Evolutionary conservation across 441 rosid species (phyloP).

Genomic region (Sinapis alba): DNA sequence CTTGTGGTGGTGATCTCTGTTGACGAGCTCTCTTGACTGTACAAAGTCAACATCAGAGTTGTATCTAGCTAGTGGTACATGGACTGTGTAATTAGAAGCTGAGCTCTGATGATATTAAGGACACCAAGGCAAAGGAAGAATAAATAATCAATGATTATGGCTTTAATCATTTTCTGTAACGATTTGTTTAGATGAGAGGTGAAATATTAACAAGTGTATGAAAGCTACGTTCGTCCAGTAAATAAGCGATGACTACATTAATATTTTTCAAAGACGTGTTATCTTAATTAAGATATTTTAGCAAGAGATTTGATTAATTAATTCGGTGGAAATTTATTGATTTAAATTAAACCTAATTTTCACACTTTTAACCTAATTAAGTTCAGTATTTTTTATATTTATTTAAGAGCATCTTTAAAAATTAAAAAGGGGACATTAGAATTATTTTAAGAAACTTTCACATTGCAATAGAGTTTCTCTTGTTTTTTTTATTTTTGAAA

Average conservation of each 20-base stretch:
- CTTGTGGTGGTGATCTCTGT: slow-evolving; percentile 23
- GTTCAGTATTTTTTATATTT: background rate
- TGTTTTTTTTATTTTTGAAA: background rate
- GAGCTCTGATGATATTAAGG: slow-evolving; percentile 5
- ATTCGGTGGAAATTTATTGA: background rate
- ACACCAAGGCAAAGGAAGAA: slow-evolving; percentile 4
- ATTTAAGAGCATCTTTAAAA: background rate
- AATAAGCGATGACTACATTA: background rate
- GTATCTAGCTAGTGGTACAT: background rate
- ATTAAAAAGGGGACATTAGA: background rate
- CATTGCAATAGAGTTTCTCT: background rate
- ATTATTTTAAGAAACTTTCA: background rate
- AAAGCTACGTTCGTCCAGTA: slow-evolving; percentile 34
- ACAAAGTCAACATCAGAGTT: slow-evolving; percentile 32
- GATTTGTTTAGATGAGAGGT: slow-evolving; percentile 15
- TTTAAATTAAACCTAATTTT: background rate
- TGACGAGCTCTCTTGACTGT: slow-evolving; percentile 25
- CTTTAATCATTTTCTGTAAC: slow-evolving; percentile 7
- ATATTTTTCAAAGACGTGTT: slow-evolving; percentile 10
- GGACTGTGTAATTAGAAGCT: slow-evolving; percentile 19
- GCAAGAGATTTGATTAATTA: background rate
- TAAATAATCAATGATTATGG: slow-evolving; percentile 33
- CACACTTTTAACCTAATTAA: slow-evolving; percentile 11
- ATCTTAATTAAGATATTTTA: slow-evolving; percentile 14
- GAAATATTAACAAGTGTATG: slow-evolving; percentile 5